Percentiles rank a stretch among this genome's conserved stretches.
These are phyloP conservation scores for Diplocarpon rosae DNA, from an alignment of 2,329 filamentous ascomycete species.

Conservation along the genomic window DNA sequence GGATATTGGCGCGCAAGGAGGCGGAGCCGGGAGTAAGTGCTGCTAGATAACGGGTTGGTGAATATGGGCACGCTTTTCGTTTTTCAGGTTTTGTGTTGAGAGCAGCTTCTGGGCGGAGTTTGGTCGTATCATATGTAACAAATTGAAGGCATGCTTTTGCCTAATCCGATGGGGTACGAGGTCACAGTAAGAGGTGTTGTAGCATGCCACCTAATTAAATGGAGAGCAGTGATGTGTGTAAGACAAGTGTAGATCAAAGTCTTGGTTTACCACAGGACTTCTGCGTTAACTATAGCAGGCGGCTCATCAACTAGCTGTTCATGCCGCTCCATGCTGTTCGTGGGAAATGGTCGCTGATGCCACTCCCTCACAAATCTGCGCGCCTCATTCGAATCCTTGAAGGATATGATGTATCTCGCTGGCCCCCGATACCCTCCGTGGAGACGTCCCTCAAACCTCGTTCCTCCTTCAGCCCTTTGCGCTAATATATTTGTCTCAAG, in stretches of 20 bases:
- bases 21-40: constrained; percentile 53
- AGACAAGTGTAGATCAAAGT: constrained; percentile 1
- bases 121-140: constrained; percentile 23
- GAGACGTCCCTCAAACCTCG: neutral
- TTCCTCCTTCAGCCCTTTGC: neutral
- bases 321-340: constrained; percentile 15
- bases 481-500: neutral
- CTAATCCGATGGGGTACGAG: constrained; percentile 10
- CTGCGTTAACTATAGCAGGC: constrained; percentile 32
- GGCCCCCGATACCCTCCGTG: constrained; percentile 3
- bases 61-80: constrained; percentile 14
- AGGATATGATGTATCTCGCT: constrained; percentile 23
- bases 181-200: constrained; percentile 1
- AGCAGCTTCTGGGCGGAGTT: constrained; percentile 28
- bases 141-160: constrained; percentile 22
- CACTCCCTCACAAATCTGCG: constrained; percentile 38
- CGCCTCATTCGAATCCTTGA: constrained; percentile 25
- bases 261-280: constrained; percentile 36
- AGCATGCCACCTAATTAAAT: neutral
- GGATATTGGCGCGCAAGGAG: constrained; percentile 53
- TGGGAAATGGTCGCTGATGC: constrained; percentile 37
- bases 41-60: constrained; percentile 43
- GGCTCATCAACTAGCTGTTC: constrained; percentile 27
- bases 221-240: constrained; percentile 4
- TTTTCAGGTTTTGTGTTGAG: constrained; percentile 23